Base-by-base conservation (phyloP, 495 filamentous ascomycete species). In the Cercophora sp. region DNA sequence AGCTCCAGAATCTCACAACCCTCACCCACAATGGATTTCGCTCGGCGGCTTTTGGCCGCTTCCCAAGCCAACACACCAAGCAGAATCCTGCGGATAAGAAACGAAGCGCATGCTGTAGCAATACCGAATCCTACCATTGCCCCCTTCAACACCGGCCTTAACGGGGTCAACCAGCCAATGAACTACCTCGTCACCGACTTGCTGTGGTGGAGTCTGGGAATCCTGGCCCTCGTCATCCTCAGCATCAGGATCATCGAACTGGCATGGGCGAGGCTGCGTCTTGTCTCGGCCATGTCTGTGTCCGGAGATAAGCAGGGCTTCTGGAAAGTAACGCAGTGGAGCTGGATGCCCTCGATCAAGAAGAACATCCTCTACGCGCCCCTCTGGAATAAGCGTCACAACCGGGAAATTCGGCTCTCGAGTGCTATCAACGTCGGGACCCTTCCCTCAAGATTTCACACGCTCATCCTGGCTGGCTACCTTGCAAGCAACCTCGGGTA, bases 281-380 rank as follows among this genome's bases (percentile, higher is more conserved):
- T 77, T 47, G 56, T 79, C 4, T 64, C 67, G 6, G 65, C 77
- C 54, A 80, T 82, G 77, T 67, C 66, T 9, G 43, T 65, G 25
- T 60, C 70, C 1, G 70, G 67, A 10, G 59, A 69, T 8, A 64
- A 69, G 56, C 77, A 80, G 59, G 54, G 41, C 45, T 80, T 75
- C 54, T 82, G 76, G 75, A 74, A 67, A 52, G 39, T 51, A 16
- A 67, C 69, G 29, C 73, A 74, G 39, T 70, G 68, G 67, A 66
- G 63, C 41, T 75, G 74, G 75, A 74, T 79, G 71, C 77, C 78
- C 19, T 64, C 63, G 45, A 55, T 96, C 59, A 96, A 96, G 74
- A 82, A 81, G 55, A 75, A 92, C 61, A 62, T 95, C 45, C 76
- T 95, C 57, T 89, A 91, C 65, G 92, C 93, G 8, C 91, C 93